phyloP scores from a whole-genome alignment of 1,139 yeast genomes.

The Wickerhamiella pararugosa region DNA sequence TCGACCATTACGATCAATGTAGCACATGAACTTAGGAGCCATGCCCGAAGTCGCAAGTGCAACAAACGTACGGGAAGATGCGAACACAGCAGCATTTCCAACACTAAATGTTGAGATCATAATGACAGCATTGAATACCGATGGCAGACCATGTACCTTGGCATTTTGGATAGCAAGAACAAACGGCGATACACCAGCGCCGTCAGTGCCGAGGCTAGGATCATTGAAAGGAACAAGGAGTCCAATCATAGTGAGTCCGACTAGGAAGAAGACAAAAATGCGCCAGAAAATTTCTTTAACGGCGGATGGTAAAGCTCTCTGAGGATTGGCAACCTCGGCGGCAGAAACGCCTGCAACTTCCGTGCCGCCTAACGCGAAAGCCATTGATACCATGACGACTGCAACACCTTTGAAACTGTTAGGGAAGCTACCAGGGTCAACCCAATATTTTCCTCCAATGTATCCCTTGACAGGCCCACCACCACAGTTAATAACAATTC shows the following conservation, averaged over 20 bases:
- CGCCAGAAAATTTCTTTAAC: conserved; percentile 60
- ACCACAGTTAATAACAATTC: conserved; percentile 47
- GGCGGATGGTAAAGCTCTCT: conserved; percentile 56
- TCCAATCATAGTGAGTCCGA: conserved; percentile 45
- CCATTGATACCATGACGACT: conserved; percentile 66
- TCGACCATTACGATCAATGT: conserved; percentile 62
- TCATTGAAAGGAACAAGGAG: conserved; percentile 50
- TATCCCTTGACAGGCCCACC: conserved; percentile 57
- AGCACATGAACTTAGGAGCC: conserved; percentile 59
- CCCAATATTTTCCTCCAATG: conserved; percentile 51
- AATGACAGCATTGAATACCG: conserved; percentile 60
- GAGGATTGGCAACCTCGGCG: conserved; percentile 53
- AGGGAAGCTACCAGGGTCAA: conserved; percentile 47
- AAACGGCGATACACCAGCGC: conserved; percentile 58
- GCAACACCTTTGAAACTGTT: conserved; percentile 69
- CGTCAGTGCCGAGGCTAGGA: conserved; percentile 34
- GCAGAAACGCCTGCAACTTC: conserved; percentile 73
- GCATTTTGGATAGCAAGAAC: conserved; percentile 49
- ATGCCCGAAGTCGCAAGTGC: conserved; percentile 70
- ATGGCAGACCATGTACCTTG: conserved; percentile 47
- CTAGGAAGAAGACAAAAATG: conserved; percentile 45
- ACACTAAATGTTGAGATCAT: conserved; percentile 57
- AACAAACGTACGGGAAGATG: conserved; percentile 66
- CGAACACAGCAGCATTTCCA: conserved; percentile 66
- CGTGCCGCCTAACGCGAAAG: conserved; percentile 79